Evolutionary conservation across 805 yeast genomes (phyloP).

Genomic region (Hermanozyma aechmeae): DNA sequence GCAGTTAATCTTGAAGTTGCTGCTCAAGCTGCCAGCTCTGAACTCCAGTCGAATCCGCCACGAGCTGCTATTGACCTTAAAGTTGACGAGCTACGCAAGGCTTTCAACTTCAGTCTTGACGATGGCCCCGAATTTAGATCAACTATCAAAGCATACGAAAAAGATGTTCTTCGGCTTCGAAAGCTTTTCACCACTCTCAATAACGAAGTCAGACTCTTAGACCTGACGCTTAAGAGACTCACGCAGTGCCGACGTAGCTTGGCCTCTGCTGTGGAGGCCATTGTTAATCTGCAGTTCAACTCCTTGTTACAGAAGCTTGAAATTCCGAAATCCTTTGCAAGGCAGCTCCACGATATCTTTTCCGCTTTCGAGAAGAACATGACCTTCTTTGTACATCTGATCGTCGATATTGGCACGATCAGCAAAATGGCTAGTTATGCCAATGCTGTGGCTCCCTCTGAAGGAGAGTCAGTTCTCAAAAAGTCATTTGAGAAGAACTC

Average conservation of each 20-base stretch:
- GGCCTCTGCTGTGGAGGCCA: slow-evolving; percentile 13
- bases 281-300: slow-evolving; percentile 17
- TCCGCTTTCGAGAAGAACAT: slow-evolving; percentile 25
- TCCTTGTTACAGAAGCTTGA: slow-evolving; percentile 14
- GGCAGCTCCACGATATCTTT: slow-evolving; percentile 15
- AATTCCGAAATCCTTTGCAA: slow-evolving; percentile 17
- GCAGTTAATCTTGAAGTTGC: too few relatives aligned
- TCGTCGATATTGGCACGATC: slow-evolving; percentile 19
- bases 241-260: slow-evolving; percentile 10
- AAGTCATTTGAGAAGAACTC: slow-evolving; percentile 30
- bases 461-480: slow-evolving; percentile 12
- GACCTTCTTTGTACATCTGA: slow-evolving; percentile 15
- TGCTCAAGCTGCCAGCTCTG: not conserved
- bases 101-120: slow-evolving; percentile 25
- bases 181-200: slow-evolving; percentile 13
- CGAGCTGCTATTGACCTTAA: slow-evolving; percentile 1
- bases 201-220: slow-evolving; percentile 24
- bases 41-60: not conserved
- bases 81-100: slow-evolving; percentile 12
- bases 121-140: slow-evolving; percentile 37
- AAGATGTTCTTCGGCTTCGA: slow-evolving; percentile 18
- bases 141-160: slow-evolving; percentile 22
- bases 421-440: slow-evolving; percentile 16
- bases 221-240: slow-evolving; percentile 15
- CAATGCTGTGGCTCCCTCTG: slow-evolving; percentile 3